phyloP scores from a whole-genome alignment of 495 filamentous ascomycete genomes.

The Lasiosphaeria ovina region DNA sequence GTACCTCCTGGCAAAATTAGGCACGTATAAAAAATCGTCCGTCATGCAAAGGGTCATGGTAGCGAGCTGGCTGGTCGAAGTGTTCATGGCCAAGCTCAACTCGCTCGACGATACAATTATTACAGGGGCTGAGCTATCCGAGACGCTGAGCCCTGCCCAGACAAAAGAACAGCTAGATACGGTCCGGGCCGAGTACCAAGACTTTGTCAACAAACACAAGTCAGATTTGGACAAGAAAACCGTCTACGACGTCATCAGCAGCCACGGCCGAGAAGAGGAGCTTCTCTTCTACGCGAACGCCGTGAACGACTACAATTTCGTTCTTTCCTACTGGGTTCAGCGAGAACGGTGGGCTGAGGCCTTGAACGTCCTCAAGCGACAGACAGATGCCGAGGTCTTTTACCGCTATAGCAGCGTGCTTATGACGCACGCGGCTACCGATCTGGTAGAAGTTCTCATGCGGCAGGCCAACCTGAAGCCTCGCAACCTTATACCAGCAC shows the following conservation, averaged over 20 bases:
- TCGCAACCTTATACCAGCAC: conserved; percentile 83
- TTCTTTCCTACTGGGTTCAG: conserved; percentile 95
- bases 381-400: conserved; percentile 88
- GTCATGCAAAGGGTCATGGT: conserved; percentile 95
- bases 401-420: conserved; percentile 95
- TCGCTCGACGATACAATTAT: conserved; percentile 90
- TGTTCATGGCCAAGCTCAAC: conserved; percentile 97
- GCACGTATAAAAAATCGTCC: conserved; percentile 74
- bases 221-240: conserved; percentile 85
- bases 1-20: conserved; percentile 83
- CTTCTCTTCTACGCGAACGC: conserved; percentile 85
- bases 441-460: conserved; percentile 91
- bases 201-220: conserved; percentile 81
- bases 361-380: conserved; percentile 81
- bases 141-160: conserved; percentile 64
- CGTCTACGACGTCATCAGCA: conserved; percentile 92
- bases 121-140: conserved; percentile 80
- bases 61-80: conserved; percentile 89
- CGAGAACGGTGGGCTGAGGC: conserved; percentile 92
- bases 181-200: conserved; percentile 76
- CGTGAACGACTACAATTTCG: conserved; percentile 88
- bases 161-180: conserved; percentile 67
- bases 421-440: conserved; percentile 80
- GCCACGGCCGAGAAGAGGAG: conserved; percentile 90
- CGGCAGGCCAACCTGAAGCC: conserved; percentile 85